Conservation (phyloP, 2,329 filamentous ascomycete genomes). For the Colletotrichum abscissum region DNA sequence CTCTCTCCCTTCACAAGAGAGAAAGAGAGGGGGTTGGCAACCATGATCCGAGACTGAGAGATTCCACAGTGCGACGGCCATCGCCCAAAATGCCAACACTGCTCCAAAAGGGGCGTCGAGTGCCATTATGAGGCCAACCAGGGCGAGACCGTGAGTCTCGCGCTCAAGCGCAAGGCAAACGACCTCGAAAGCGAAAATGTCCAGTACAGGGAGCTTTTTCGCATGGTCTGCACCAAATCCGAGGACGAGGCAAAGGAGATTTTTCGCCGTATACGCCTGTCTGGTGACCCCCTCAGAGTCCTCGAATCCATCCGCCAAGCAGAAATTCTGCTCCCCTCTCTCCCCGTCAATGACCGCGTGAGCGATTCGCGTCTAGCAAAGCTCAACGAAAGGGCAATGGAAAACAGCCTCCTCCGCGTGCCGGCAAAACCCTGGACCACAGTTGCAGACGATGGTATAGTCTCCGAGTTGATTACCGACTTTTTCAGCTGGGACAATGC, state of each 20-base stretch:
- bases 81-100: constrained; percentile 33
- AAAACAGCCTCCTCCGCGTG: constrained; percentile 39
- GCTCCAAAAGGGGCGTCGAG: constrained; percentile 23
- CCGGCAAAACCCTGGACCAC: constrained; percentile 45
- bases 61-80: constrained; percentile 27
- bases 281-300: constrained; percentile 30
- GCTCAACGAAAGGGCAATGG: constrained; percentile 36
- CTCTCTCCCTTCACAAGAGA: neutral
- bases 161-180: constrained; percentile 37
- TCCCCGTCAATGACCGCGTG: constrained; percentile 12
- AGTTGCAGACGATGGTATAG: constrained; percentile 44
- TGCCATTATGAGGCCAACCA: constrained; percentile 34
- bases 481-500: constrained; percentile 45
- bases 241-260: constrained; percentile 38
- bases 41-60: neutral
- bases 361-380: constrained; percentile 21
- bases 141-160: constrained; percentile 34
- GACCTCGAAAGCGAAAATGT: constrained; percentile 34
- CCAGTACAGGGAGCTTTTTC: constrained; percentile 36
- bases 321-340: constrained; percentile 36
- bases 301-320: constrained; percentile 36
- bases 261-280: constrained; percentile 35
- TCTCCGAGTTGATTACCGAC: constrained; percentile 44
- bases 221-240: constrained; percentile 33
- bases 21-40: neutral